Evolutionary conservation across 2,329 filamentous ascomycete genomes (phyloP), one percentile per base, ranked within the genome.

Genomic region (Orbilia brochopaga): DNA sequence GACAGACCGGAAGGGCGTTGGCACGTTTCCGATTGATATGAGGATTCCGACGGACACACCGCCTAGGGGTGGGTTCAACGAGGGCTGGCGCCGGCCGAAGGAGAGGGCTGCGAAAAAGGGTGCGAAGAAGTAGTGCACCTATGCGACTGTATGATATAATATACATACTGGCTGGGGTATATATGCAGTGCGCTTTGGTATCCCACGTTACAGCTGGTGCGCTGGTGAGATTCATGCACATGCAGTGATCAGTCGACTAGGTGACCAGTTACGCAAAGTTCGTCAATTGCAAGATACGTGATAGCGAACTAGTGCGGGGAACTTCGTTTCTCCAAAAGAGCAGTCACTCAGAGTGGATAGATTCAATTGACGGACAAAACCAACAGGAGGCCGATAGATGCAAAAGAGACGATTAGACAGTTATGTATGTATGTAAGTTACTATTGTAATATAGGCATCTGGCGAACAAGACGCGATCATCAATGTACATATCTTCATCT

Each of bases 1-100:
- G 0, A 91, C 96, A 88, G 87, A 90, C 81, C 97, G 97, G 87
- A 90, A 89, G 80, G 90, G 90, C 5, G 83, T 96, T 17, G 84
- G 87, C 57, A 86, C 87, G 69, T 84, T 97, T 65, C 94, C 94
- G 13, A 92, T 97, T 77, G 94, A 99, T 83, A 90, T 90, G 27
- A 83, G 90, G 75, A 83, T 86, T 74, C 90, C 96, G 84, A 93
- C 90, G 32, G 93, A 97, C 78, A 91, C 86, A 55, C 93, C 93
- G 5, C 83, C 84, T 0, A 84, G 84, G 77, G 86, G 88, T 75
- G 86, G 91, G n/a, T 99, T 93, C 92, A 94, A 97, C 81, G 88
- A 96, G 81, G 88, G 83, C 11, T 99, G 94, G 94, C 96, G 87
- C 82, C 85, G 88, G 80, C 64, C 66, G 53, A 75, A 74, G 65